Conservation (phyloP, 148 eudicot genomes). For the Beta vulgaris region DNA sequence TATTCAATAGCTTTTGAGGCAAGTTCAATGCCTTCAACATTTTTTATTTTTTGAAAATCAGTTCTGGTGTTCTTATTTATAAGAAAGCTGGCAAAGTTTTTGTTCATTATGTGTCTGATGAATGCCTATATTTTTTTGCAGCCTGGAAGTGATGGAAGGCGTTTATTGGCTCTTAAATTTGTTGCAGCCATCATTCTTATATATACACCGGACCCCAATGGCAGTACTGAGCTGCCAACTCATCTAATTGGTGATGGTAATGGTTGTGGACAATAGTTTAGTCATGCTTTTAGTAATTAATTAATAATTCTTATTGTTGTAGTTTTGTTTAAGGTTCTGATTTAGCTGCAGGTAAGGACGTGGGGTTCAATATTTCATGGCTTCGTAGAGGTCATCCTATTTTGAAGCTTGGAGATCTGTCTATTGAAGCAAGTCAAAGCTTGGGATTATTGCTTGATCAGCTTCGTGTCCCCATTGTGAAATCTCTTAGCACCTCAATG, state of each 20-base stretch:
- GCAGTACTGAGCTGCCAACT: slow-evolving; percentile 64
- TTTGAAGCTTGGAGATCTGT: slow-evolving; percentile 80
- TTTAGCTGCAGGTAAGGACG: slow-evolving; percentile 39
- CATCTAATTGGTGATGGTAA: slow-evolving; percentile 58
- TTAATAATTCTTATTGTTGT: slow-evolving; percentile 6
- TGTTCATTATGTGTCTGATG: slow-evolving; percentile 1
- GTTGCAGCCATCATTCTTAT: slow-evolving; percentile 72
- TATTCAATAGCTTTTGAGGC: slow-evolving; percentile 85
- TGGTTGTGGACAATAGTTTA: slow-evolving; percentile 32
- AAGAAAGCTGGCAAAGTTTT: background rate
- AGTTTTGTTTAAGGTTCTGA: slow-evolving; percentile 12
- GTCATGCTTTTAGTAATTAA: slow-evolving; percentile 9
- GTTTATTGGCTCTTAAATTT: slow-evolving; percentile 81
- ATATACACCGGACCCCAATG: slow-evolving; percentile 89
- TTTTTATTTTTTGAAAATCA: background rate
- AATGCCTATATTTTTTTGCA: slow-evolving; percentile 25
- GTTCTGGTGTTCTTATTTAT: background rate
- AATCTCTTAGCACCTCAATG: slow-evolving; percentile 69
- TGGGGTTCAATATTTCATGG: slow-evolving; percentile 81
- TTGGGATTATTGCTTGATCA: slow-evolving; percentile 87
- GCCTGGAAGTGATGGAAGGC: slow-evolving; percentile 78
- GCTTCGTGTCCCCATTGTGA: slow-evolving; percentile 71
- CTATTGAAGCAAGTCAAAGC: slow-evolving; percentile 81
- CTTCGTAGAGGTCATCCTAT: slow-evolving; percentile 91
- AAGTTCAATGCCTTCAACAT: slow-evolving; percentile 23